Evolutionary conservation across 495 filamentous ascomycete species (phyloP).

Genomic region (Neurospora sp.): DNA sequence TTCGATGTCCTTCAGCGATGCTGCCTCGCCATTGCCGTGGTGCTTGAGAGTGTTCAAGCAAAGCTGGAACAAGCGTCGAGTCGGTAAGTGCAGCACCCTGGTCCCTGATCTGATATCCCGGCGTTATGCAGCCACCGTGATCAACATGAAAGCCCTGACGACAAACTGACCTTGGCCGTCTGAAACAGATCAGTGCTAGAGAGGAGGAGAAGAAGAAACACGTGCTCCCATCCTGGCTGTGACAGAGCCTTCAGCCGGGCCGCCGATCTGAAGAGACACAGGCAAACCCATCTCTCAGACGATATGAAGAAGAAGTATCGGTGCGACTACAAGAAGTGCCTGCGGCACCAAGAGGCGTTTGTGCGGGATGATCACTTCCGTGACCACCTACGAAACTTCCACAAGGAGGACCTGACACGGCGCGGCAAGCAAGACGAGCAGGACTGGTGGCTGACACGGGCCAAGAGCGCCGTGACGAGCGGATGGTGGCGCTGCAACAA

Average conservation of each 20-base stretch:
- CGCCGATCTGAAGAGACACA: constrained; percentile 40
- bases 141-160: not conserved
- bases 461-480: constrained; percentile 11
- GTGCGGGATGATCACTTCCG: constrained; percentile 36
- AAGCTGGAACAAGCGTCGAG: not conserved
- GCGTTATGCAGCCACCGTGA: not conserved
- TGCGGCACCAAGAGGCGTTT: constrained; percentile 27
- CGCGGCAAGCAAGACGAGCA: constrained; percentile 13
- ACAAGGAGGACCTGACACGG: constrained; percentile 39
- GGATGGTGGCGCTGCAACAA: constrained; percentile 40
- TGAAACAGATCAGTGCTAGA: not conserved
- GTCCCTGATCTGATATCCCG: not conserved
- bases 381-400: constrained; percentile 40
- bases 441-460: constrained; percentile 12
- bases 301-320: constrained; percentile 26
- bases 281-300: constrained; percentile 24
- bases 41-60: not conserved
- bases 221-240: constrained; percentile 24
- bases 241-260: constrained; percentile 28
- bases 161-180: not conserved
- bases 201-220: constrained; percentile 8
- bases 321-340: constrained; percentile 34
- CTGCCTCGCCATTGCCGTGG: constrained; percentile 3
- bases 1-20: constrained; percentile 4
- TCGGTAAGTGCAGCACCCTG: not conserved